Base-by-base conservation (phyloP, 768 basidiomycete genomes). In the Suillus ampliporus region DNA sequence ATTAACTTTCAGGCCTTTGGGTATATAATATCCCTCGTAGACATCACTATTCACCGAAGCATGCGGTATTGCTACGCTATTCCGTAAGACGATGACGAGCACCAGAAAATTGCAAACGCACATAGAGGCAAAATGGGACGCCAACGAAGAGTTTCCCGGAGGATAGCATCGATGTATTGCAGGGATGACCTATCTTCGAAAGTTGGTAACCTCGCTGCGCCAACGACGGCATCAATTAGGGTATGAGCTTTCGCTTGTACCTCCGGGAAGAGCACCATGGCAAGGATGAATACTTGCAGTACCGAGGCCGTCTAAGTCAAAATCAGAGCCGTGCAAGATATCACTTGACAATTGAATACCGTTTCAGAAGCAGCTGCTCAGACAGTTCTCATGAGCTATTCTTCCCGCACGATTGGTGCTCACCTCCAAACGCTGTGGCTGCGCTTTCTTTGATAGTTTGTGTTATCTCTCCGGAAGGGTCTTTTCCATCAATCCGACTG, bases 251-350 rank as follows among this genome's bases (percentile, higher is more conserved):
- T 71, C 34, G 26, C 61, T 59, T 73, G 69, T 26, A 69, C 63
- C 9, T 72, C 68, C 2, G 76, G 78, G 60, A 74, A 68, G 17
- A 69, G 67, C 5, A 70, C 66, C 77, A 79, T 79, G 4, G 76
- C 74, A 26, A 76, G 71, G n/a, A 78, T 37, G 58, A 79, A 77
- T 5, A 64, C 72, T 40, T 64, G 66, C 14, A 80, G 63, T 9
- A 65, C 58, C 9, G 72, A 69, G 2, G 67, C 62, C 6, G 73
- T 73, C 74, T 74, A 40, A 35, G 48, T 26, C 21, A 60, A 1
- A 44, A 40, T 38, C 35, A 37, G 38, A 44, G 28, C 21, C 21
- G 35, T 15, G 53, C n/a, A 19, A 46, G 37, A 34, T 31, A 31
- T 14, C 23, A 34, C 40, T 28, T 35, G 47, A 31, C 43, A 34